A percentile compares a stretch with the other conserved stretches of the same genome.
These are phyloP conservation scores for Cladosporium sp. DNA, from an alignment of 2,329 filamentous ascomycete genomes.

Conservation along the genomic window DNA sequence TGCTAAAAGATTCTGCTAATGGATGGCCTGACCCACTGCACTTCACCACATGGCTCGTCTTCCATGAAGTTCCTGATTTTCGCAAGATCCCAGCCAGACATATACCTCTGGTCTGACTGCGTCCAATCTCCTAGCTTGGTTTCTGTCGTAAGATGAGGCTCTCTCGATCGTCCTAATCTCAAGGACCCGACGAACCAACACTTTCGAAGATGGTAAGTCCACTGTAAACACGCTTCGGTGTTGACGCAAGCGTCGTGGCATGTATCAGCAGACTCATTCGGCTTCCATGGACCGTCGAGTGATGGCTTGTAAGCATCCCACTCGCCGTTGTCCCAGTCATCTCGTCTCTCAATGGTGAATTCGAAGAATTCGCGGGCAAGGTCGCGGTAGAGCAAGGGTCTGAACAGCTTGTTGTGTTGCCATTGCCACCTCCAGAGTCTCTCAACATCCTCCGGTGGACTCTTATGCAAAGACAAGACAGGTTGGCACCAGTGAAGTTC, in stretches of 20 bases:
- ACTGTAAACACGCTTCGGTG: constrained; percentile 34
- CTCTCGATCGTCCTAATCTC: constrained; percentile 34
- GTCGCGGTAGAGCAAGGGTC: background rate
- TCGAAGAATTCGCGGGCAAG: constrained; percentile 27
- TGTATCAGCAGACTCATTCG: background rate
- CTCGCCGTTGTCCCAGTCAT: constrained; percentile 35
- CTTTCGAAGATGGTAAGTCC: constrained; percentile 24
- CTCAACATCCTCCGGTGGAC: constrained; percentile 27
- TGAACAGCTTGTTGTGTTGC: background rate
- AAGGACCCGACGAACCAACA: constrained; percentile 31
- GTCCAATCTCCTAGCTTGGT: constrained; percentile 22
- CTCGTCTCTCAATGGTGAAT: constrained; percentile 6
- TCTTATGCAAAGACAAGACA: constrained; percentile 48
- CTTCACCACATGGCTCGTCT: background rate
- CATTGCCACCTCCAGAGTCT: constrained; percentile 39
- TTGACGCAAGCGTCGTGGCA: constrained; percentile 44
- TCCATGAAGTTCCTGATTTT: background rate
- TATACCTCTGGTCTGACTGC: constrained; percentile 24
- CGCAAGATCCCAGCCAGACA: background rate
- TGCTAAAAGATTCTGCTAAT: background rate
- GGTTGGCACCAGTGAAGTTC: constrained; percentile 50
- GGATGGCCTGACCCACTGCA: background rate
- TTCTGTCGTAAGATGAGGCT: constrained; percentile 23
- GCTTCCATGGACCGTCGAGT: background rate
- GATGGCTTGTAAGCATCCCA: constrained; percentile 12